phyloP scores from a whole-genome alignment of 179 eudicot species.

The Beta corolliflora region DNA sequence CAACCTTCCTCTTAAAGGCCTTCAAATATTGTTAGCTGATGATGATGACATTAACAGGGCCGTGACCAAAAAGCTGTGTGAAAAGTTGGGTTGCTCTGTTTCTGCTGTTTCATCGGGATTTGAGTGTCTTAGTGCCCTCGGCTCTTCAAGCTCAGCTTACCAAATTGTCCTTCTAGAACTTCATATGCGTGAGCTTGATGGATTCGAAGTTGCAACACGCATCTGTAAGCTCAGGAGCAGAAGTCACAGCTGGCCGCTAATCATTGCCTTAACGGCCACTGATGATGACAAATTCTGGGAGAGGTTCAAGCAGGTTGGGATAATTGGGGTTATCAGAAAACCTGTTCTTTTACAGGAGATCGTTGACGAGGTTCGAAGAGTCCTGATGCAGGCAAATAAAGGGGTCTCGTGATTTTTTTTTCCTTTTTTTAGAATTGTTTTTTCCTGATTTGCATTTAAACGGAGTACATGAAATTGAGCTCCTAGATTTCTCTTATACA shows the following conservation, averaged over 20 bases:
- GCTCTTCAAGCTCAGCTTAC: slow-evolving; percentile 39
- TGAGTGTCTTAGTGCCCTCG: slow-evolving; percentile 66
- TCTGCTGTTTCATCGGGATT: slow-evolving; percentile 58
- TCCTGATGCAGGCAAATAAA: slow-evolving; percentile 51
- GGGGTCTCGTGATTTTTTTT: slow-evolving; percentile 16
- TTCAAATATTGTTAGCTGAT: slow-evolving; percentile 70
- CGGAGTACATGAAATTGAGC: slow-evolving; percentile 7
- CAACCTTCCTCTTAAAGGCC: slow-evolving; percentile 52
- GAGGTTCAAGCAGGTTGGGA: slow-evolving; percentile 53
- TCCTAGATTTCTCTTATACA: slow-evolving; percentile 16
- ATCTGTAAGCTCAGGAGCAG: slow-evolving; percentile 66
- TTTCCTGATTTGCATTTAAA: background rate
- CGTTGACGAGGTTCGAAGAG: slow-evolving; percentile 62
- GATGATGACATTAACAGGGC: slow-evolving; percentile 70
- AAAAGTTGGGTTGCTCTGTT: slow-evolving; percentile 74
- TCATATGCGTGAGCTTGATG: slow-evolving; percentile 66
- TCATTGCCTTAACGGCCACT: slow-evolving; percentile 57
- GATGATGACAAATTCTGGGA: slow-evolving; percentile 57
- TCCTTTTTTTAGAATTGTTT: background rate
- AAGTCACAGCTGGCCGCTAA: slow-evolving; percentile 73
- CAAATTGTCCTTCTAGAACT: slow-evolving; percentile 71
- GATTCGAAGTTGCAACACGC: slow-evolving; percentile 56
- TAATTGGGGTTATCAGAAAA: slow-evolving; percentile 67
- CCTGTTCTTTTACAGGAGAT: slow-evolving; percentile 72
- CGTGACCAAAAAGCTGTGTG: slow-evolving; percentile 64